Percentiles rank a stretch among this genome's conserved stretches.
phyloP scores from a whole-genome alignment of 805 yeast species.

The Saturnispora kantuleensis region DNA sequence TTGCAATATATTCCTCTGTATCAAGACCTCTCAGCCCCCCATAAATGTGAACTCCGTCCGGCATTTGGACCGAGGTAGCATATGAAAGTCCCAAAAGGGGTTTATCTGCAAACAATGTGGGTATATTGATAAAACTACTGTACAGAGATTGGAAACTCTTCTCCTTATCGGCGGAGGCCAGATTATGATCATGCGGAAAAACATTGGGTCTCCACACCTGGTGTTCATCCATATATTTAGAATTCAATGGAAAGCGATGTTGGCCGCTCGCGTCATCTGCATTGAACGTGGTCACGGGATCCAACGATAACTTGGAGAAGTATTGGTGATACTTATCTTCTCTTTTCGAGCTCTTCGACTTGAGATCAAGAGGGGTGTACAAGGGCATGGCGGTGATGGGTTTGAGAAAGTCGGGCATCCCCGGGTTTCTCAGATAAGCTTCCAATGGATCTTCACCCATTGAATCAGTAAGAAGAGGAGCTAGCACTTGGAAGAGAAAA shows the following conservation, averaged over 20 bases:
- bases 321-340: constrained; percentile 17
- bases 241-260: not conserved
- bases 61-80: constrained; percentile 33
- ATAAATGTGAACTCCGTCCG: constrained; percentile 29
- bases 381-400: constrained; percentile 5
- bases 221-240: constrained; percentile 5
- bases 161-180: not conserved
- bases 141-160: constrained; percentile 10
- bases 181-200: constrained; percentile 9
- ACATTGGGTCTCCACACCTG: constrained; percentile 10
- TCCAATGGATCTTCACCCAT: not conserved
- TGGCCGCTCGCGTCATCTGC: constrained; percentile 1
- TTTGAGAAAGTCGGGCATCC: constrained; percentile 2
- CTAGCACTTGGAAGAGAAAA: no score
- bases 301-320: constrained; percentile 12
- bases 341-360: not conserved
- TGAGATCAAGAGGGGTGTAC: constrained; percentile 1
- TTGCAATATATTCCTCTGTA: constrained; percentile 18
- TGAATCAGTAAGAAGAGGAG: no score
- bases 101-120: constrained; percentile 30
- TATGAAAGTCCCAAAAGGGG: constrained; percentile 35
- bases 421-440: not conserved
- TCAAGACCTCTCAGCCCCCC: constrained; percentile 35
- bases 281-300: not conserved
- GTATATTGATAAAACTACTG: constrained; percentile 21